Percentiles rank a stretch among this genome's conserved stretches.
phyloP scores from a whole-genome alignment of 2,329 filamentous ascomycete genomes.

The Colletotrichum sp. region DNA sequence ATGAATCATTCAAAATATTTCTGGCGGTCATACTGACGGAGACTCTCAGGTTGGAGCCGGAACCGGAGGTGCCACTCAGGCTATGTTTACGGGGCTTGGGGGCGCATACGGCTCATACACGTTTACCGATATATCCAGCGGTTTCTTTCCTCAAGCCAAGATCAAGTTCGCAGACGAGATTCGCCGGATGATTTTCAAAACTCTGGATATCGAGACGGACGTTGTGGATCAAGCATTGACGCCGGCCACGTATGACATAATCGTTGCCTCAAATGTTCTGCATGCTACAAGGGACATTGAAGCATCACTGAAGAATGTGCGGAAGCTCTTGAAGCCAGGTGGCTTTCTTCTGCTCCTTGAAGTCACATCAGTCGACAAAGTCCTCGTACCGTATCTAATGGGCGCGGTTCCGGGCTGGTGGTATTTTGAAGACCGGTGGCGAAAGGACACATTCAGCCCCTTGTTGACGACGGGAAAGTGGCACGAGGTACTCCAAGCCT shows the following conservation, averaged over 20 bases:
- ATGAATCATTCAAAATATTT: not conserved
- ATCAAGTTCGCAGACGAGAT: conserved; percentile 25
- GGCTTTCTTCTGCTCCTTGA: conserved; percentile 28
- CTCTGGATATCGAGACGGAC: conserved; percentile 35
- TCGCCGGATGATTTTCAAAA: conserved; percentile 20
- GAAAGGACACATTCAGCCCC: conserved; percentile 25
- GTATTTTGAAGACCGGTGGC: conserved; percentile 32
- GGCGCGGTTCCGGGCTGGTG: conserved; percentile 38
- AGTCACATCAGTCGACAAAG: not conserved
- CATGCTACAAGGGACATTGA: conserved; percentile 30
- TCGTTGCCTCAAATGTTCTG: conserved; percentile 33
- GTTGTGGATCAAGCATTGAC: conserved; percentile 31
- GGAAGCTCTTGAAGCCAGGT: conserved; percentile 32
- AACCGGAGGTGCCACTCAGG: conserved; percentile 35
- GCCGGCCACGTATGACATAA: conserved; percentile 28
- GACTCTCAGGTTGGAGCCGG: conserved; percentile 45
- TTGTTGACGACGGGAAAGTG: conserved; percentile 27
- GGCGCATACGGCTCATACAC: conserved; percentile 21
- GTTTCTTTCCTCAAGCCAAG: conserved; percentile 26
- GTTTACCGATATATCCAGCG: conserved; percentile 27
- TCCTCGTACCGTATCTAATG: conserved; percentile 25
- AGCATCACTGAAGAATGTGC: conserved; percentile 25
- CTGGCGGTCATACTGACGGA: conserved; percentile 32
- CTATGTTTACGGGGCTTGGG: conserved; percentile 12
- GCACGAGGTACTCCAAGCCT: conserved; percentile 28